phyloP scores from a whole-genome alignment of 352 stramenopile genomes.

The Phytophthora gonapodyides region DNA sequence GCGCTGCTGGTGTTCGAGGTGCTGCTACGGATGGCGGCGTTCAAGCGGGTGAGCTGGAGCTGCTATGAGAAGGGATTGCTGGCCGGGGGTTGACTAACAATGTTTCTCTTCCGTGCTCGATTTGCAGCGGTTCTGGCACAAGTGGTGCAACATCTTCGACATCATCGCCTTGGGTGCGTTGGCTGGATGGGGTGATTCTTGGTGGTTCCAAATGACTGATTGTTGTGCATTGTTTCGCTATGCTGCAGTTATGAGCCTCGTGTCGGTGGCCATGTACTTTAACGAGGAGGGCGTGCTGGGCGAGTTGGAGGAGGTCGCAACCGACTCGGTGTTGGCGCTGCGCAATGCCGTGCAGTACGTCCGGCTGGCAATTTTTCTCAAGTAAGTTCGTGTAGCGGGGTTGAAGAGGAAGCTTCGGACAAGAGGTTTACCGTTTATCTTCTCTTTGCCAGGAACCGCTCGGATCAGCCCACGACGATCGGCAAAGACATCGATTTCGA shows the following conservation, averaged over 20 bases:
- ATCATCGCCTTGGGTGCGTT: constrained; percentile 66
- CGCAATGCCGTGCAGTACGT: constrained; percentile 84
- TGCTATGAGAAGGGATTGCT: constrained; percentile 1
- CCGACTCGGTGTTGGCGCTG: constrained; percentile 75
- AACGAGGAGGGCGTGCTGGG: constrained; percentile 81
- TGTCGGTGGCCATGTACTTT: constrained; percentile 84
- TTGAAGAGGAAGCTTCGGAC: neutral
- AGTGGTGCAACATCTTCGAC: constrained; percentile 89
- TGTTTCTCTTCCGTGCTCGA: neutral
- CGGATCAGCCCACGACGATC: constrained; percentile 45
- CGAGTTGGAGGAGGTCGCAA: constrained; percentile 83
- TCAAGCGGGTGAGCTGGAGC: constrained; percentile 52
- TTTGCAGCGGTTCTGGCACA: constrained; percentile 75
- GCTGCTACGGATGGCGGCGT: constrained; percentile 81
- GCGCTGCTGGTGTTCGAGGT: constrained; percentile 79
- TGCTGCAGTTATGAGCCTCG: constrained; percentile 68
- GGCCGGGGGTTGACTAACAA: neutral
- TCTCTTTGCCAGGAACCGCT: constrained; percentile 51
- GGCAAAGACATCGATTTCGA: constrained; percentile 74
- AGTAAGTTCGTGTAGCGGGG: constrained; percentile 36
- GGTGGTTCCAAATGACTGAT: neutral
- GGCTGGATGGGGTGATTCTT: neutral
- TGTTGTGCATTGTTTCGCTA: neutral
- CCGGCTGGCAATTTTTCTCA: constrained; percentile 84
- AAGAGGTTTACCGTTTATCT: neutral